These are phyloP conservation scores for Onygenales sp. DNA, from an alignment of 2,329 filamentous ascomycete species.

Conservation along the genomic window DNA sequence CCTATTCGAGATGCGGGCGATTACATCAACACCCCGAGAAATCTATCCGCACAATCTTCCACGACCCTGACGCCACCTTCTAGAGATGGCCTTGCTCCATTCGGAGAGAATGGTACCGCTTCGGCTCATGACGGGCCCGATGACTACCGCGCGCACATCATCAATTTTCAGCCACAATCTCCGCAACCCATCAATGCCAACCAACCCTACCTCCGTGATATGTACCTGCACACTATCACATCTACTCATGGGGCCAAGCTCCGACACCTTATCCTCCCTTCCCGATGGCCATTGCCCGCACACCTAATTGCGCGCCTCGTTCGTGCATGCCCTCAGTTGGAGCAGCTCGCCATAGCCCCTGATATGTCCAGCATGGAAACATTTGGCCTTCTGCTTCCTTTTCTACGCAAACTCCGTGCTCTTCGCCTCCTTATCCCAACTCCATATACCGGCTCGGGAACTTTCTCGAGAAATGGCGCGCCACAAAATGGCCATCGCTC, in stretches of 20 bases:
- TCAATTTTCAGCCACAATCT: constrained; percentile 14
- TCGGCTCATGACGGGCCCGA: neutral
- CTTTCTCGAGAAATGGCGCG: constrained; percentile 1
- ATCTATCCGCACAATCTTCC: constrained; percentile 6
- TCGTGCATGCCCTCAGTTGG: constrained; percentile 46
- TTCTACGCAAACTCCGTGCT: constrained; percentile 30
- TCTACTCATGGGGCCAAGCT: constrained; percentile 42
- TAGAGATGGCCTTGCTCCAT: neutral
- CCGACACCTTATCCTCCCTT: constrained; percentile 47
- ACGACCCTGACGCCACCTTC: neutral
- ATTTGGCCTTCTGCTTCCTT: constrained; percentile 29
- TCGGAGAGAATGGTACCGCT: neutral
- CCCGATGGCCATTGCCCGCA: constrained; percentile 45
- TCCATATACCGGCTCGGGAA: neutral
- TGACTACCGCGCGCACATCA: neutral
- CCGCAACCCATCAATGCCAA: constrained; percentile 16
- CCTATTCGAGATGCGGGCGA: constrained; percentile 21
- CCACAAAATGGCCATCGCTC: neutral
- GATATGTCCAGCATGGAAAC: constrained; percentile 31
- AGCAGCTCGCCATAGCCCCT: constrained; percentile 48
- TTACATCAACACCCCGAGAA: constrained; percentile 20
- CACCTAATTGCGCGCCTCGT: constrained; percentile 42
- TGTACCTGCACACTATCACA: constrained; percentile 44
- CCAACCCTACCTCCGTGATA: constrained; percentile 28
- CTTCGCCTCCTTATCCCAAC: constrained; percentile 33